Conservation (phyloP, 2,329 filamentous ascomycete species). For the Monilinia fructicola region DNA sequence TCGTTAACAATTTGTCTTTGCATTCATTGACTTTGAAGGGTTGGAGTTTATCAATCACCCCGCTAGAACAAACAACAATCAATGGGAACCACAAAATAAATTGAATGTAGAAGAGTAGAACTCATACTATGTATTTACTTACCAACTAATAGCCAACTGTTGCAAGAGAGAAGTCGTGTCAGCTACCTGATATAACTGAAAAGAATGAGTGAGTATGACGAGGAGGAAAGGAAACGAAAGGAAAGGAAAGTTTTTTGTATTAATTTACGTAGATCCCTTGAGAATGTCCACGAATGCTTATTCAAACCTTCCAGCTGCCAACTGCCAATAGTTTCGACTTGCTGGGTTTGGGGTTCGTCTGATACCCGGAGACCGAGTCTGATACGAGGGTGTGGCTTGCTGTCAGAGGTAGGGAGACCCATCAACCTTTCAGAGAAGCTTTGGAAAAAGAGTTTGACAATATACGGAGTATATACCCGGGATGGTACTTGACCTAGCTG, state of each 20-base stretch:
- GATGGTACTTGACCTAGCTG: neutral
- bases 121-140: neutral
- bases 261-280: neutral
- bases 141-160: neutral
- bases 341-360: neutral
- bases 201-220: neutral
- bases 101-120: neutral
- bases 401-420: constrained; percentile 10
- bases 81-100: neutral
- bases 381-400: constrained; percentile 18
- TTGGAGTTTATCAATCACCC: neutral
- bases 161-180: neutral
- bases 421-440: constrained; percentile 1
- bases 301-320: neutral
- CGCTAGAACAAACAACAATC: neutral
- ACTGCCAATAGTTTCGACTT: neutral
- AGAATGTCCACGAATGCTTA: constrained; percentile 3
- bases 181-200: neutral
- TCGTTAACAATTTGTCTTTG: neutral
- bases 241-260: neutral
- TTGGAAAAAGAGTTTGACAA: neutral
- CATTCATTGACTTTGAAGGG: neutral
- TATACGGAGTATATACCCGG: neutral
- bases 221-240: too few relatives aligned
- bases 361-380: constrained; percentile 1